Base-by-base conservation (phyloP, 1,139 yeast genomes). In the Geotrichum australiense region DNA sequence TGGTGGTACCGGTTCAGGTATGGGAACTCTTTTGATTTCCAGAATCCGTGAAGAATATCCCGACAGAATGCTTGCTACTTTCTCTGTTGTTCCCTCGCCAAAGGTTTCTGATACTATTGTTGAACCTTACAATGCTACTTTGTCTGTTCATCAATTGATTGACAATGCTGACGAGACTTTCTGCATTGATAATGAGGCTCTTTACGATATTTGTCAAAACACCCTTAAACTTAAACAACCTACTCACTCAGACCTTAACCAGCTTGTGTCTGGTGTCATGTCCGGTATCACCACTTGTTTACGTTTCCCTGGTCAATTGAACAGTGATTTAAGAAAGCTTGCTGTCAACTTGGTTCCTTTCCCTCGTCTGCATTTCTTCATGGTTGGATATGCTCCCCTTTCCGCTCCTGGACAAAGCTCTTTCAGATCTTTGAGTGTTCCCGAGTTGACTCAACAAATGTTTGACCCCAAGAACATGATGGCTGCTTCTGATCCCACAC, bases 331-430 rank as follows among this genome's bases (percentile, higher is more conserved):
- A 49, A 63, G 72, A 43, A 68, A 68, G 53, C 56, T 68, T 45
- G 73, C 73, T 4, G 71, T 67, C 45, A 68, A 68, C 57, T 54
- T 68, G 54, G 69, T 68, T 36, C 72, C 72, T 10, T 68, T 67
- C 61, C 70, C 71, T 37, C 66, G 72, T 41, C 58, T 68, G 37
- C 72, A 68, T 54, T 68, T 68, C 58, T 68, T 68, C 59, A 66
- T 69, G 43, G 70, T 65, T 22, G 71, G 71, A 15, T 67, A 62
- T 49, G 72, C 72, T 11, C 72, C 72, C n/a, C 56, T 68, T 39
- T 59, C 66, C 38, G 57, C 71, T 27, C 48, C 58, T 37, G 62
- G 59, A 43, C 55, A 69, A 19, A 56, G 61, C 37, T 61, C 66
- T 19, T 68, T 66, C 62, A 64, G 64, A 40, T 56, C 60, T 36